Percentiles rank a stretch among this genome's conserved stretches.
These are phyloP conservation scores for Delitschia confertaspora DNA, from an alignment of 495 filamentous ascomycete species.

Conservation along the genomic window DNA sequence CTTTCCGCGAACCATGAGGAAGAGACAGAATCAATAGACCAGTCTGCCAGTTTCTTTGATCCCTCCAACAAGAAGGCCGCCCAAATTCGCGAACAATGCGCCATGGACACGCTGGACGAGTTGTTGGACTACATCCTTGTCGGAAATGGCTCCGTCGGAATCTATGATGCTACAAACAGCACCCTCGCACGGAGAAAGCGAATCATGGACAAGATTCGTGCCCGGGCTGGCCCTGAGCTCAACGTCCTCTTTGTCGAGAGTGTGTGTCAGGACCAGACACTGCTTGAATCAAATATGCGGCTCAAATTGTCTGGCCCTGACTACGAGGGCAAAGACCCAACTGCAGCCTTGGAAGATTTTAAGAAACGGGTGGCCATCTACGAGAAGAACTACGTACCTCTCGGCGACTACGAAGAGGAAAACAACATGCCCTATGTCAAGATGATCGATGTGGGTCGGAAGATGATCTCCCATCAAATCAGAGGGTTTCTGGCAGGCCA, in stretches of 20 bases:
- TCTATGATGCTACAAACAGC: constrained; percentile 95
- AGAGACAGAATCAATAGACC: constrained; percentile 55
- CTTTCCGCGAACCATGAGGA: too few species aligned
- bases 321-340: constrained; percentile 86
- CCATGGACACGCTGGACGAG: constrained; percentile 86
- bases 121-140: constrained; percentile 78
- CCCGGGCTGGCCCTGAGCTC: constrained; percentile 73
- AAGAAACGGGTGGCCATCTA: constrained; percentile 89
- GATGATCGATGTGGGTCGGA: constrained; percentile 97
- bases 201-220: constrained; percentile 72
- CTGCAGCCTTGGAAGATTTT: constrained; percentile 76
- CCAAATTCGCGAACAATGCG: constrained; percentile 79
- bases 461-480: constrained; percentile 82
- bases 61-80: constrained; percentile 76
- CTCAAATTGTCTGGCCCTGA: constrained; percentile 95
- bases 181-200: constrained; percentile 75
- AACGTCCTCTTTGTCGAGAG: constrained; percentile 92
- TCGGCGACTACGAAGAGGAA: constrained; percentile 85
- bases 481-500: constrained; percentile 84
- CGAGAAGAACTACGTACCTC: constrained; percentile 80
- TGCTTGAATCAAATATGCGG: constrained; percentile 95
- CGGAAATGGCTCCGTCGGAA: constrained; percentile 84
- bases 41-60: constrained; percentile 91
- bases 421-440: constrained; percentile 84
- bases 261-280: constrained; percentile 70